phyloP scores from a whole-genome alignment of 352 stramenopile species.

The Pythium coloratum region DNA sequence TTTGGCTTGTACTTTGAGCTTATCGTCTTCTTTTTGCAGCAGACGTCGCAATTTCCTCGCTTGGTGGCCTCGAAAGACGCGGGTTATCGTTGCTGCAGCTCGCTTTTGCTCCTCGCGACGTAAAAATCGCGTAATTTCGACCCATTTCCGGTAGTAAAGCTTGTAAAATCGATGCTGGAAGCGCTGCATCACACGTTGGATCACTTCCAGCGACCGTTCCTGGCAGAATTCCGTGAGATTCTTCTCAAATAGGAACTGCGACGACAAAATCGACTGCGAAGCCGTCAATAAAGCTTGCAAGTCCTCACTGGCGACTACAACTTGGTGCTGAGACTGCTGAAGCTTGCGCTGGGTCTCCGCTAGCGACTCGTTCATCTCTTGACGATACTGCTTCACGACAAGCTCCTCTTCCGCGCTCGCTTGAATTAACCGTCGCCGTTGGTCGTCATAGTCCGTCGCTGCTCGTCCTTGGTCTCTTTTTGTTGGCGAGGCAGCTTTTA shows the following conservation, averaged over 20 bases:
- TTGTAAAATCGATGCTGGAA: conserved; percentile 59
- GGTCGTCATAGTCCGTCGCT: background rate
- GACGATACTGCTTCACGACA: background rate
- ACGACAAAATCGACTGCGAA: conserved; percentile 43
- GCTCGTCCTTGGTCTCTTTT: background rate
- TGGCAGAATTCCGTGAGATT: conserved; percentile 45
- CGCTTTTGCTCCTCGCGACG: conserved; percentile 32
- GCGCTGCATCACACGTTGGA: conserved; percentile 38
- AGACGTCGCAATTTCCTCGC: conserved; percentile 28
- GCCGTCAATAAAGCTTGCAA: conserved; percentile 33
- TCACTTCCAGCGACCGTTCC: conserved; percentile 43
- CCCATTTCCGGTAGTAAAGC: conserved; percentile 47
- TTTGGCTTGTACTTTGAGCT: conserved; percentile 29
- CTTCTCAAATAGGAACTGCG: conserved; percentile 59
- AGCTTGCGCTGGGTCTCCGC: conserved; percentile 25
- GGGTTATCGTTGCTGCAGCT: conserved; percentile 34
- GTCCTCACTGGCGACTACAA: conserved; percentile 18
- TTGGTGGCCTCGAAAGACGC: conserved; percentile 46
- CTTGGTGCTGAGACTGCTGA: conserved; percentile 27
- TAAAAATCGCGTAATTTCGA: conserved; percentile 20
- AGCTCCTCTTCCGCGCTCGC: background rate
- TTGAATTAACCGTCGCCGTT: conserved; percentile 8
- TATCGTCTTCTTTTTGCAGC: conserved; percentile 31
- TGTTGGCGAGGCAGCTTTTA: background rate
- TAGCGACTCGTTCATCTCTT: conserved; percentile 33